phyloP scores from a whole-genome alignment of 176 grass and related monocot species.

The Chloris gayana region DNA sequence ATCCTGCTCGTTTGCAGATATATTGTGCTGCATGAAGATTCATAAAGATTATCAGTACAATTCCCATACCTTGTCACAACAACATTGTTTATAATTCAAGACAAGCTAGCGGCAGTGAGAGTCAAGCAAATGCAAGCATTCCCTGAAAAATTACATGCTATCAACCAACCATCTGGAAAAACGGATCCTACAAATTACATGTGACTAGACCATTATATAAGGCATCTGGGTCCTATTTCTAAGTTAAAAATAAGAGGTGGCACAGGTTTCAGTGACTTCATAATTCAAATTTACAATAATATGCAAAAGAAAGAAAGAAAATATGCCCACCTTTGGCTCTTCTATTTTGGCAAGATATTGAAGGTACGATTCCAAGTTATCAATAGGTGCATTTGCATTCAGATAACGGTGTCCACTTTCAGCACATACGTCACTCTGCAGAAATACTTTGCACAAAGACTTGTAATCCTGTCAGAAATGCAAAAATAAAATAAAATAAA shows the following conservation, averaged over 20 bases:
- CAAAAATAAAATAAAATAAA: background rate
- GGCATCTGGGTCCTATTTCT: background rate
- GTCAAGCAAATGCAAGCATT: background rate
- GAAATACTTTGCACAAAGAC: conserved; percentile 66
- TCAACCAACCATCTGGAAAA: background rate
- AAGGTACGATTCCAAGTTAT: conserved; percentile 29
- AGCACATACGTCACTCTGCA: conserved; percentile 30
- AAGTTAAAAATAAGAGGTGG: background rate
- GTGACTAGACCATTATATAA: conserved; percentile 8
- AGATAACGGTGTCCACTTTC: conserved; percentile 30
- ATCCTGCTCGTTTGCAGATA: conserved; percentile 26
- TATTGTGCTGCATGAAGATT: conserved; percentile 28
- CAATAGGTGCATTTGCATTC: conserved; percentile 28
- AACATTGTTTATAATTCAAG: background rate
- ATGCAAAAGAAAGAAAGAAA: conserved; percentile 2
- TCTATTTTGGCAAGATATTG: conserved; percentile 39
- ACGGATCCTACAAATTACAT: background rate
- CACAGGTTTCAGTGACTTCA: conserved; percentile 7
- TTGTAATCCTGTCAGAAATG: conserved; percentile 55
- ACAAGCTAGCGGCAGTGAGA: background rate
- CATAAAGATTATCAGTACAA: conserved; percentile 16
- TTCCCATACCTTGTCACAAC: background rate
- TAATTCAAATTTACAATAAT: background rate
- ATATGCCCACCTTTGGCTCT: conserved; percentile 39
- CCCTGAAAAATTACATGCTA: background rate